phyloP scores from a whole-genome alignment of 2,329 filamentous ascomycete genomes.

The Colletotrichum orchidophilum region DNA sequence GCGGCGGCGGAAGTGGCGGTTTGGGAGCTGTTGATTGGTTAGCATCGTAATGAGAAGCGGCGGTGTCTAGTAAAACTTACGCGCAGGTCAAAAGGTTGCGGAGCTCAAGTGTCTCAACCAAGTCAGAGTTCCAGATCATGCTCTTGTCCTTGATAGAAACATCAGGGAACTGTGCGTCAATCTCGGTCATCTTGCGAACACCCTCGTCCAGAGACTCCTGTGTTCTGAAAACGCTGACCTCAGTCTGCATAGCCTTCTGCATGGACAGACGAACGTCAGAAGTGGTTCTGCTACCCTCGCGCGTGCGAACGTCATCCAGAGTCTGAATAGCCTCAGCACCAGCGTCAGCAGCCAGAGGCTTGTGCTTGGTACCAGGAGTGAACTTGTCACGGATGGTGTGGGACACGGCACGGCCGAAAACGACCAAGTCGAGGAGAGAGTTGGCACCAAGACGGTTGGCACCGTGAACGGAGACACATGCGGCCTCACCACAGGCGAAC shows the following conservation, averaged over 20 bases:
- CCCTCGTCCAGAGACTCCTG: slow-evolving; percentile 94
- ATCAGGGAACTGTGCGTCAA: slow-evolving; percentile 82
- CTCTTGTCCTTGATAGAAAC: slow-evolving; percentile 97
- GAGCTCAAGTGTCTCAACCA: slow-evolving; percentile 95
- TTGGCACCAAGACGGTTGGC: slow-evolving; percentile 98
- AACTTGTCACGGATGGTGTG: slow-evolving; percentile 97
- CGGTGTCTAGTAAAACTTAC: slow-evolving; percentile 65
- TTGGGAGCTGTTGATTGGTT: slow-evolving; percentile 70
- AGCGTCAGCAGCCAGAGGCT: slow-evolving; percentile 83
- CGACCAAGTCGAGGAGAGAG: slow-evolving; percentile 95
- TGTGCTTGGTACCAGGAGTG: slow-evolving; percentile 81
- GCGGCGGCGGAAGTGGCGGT: slow-evolving; percentile 90
- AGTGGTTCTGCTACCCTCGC: slow-evolving; percentile 86
- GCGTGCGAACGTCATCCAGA: slow-evolving; percentile 85
- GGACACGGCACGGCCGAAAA: slow-evolving; percentile 96
- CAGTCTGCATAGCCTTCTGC: slow-evolving; percentile 98
- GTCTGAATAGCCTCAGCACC: slow-evolving; percentile 87
- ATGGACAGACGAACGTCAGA: slow-evolving; percentile 89
- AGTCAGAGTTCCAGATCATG: slow-evolving; percentile 99
- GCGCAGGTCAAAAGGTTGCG: slow-evolving; percentile 97
- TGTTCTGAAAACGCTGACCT: slow-evolving; percentile 95
- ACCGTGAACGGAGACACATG: slow-evolving; percentile 97
- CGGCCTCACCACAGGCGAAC: slow-evolving; percentile 96
- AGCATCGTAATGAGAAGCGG: slow-evolving; percentile 3
- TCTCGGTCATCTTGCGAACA: slow-evolving; percentile 85